Conservation (phyloP, 495 filamentous ascomycete species). For the Aspergillus homomorphus region DNA sequence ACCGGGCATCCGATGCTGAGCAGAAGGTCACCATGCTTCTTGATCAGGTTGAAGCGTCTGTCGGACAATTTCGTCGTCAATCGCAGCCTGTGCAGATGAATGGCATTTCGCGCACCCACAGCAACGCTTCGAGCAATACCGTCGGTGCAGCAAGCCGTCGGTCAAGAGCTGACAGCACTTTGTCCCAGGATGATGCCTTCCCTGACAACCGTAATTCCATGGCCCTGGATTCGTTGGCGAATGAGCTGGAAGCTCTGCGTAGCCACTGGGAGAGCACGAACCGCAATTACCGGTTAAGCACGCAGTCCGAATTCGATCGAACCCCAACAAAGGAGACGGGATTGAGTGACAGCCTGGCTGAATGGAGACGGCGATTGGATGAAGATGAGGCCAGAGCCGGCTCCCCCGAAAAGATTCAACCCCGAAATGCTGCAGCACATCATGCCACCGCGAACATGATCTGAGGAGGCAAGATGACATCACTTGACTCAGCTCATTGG, state of each 20-base stretch:
- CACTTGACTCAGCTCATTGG: slow-evolving; percentile 19
- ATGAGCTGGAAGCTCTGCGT: slow-evolving; percentile 83
- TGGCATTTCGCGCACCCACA: slow-evolving; percentile 43
- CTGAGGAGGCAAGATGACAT: slow-evolving; percentile 20
- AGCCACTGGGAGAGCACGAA: slow-evolving; percentile 94
- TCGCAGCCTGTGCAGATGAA: slow-evolving; percentile 51
- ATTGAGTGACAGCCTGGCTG: slow-evolving; percentile 66
- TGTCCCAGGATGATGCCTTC: slow-evolving; percentile 61
- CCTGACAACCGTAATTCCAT: slow-evolving; percentile 70
- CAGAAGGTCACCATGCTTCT: slow-evolving; percentile 87
- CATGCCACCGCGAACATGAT: slow-evolving; percentile 37
- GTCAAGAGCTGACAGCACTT: slow-evolving; percentile 40
- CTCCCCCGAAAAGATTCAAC: slow-evolving; percentile 29
- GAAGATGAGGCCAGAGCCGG: slow-evolving; percentile 49
- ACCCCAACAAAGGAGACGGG: slow-evolving; percentile 53
- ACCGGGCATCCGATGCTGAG: slow-evolving; percentile 83
- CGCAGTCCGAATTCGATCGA: slow-evolving; percentile 77
- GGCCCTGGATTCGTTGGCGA: slow-evolving; percentile 86
- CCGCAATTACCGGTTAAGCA: slow-evolving; percentile 87
- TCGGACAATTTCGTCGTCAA: slow-evolving; percentile 90
- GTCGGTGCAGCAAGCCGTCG: slow-evolving; percentile 30
- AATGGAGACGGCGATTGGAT: slow-evolving; percentile 73
- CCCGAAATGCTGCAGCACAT: slow-evolving; percentile 23
- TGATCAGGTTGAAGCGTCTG: slow-evolving; percentile 88
- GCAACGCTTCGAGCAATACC: slow-evolving; percentile 45